Percentiles rank a stretch among this genome's conserved stretches.
phyloP scores from a whole-genome alignment of 2,329 filamentous ascomycete genomes.

The Phymatotrichopsis omnivora region DNA sequence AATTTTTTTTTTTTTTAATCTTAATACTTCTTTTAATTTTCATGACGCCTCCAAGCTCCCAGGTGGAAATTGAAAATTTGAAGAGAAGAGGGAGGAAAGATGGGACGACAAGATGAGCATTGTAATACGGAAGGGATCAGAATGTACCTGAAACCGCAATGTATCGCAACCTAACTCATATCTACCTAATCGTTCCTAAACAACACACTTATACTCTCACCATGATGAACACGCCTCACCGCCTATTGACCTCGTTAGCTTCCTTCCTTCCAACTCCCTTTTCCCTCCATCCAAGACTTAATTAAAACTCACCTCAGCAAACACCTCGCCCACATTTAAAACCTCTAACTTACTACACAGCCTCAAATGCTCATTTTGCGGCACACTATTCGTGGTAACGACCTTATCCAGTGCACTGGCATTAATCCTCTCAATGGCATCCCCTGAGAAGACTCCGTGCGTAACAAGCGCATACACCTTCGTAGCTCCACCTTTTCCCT shows the following conservation, averaged over 20 bases:
- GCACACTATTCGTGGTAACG: constrained; percentile 89
- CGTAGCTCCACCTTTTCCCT: constrained; percentile 72
- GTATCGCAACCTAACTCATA: no score
- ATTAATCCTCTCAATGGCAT: constrained; percentile 89
- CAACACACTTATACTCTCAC: constrained; percentile 91
- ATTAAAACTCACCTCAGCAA: constrained; percentile 24
- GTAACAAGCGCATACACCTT: constrained; percentile 86
- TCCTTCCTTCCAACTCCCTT: neutral
- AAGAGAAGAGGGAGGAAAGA: no score
- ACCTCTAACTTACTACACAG: constrained; percentile 83
- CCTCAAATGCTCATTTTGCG: constrained; percentile 68
- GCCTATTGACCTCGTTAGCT: constrained; percentile 44
- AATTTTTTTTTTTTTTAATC: no score
- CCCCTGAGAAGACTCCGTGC: constrained; percentile 88
- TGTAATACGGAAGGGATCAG: no score
- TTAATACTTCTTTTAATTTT: no score
- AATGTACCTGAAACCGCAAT: no score
- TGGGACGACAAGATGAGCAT: no score
- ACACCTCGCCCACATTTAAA: constrained; percentile 60
- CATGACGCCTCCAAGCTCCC: no score
- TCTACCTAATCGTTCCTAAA: constrained; percentile 65
- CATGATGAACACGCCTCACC: constrained; percentile 90
- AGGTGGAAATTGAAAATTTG: no score
- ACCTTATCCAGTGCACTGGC: constrained; percentile 87
- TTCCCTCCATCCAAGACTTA: neutral